phyloP scores from a whole-genome alignment of 2,329 filamentous ascomycete genomes.

The Pseudocercospora fijiensis region DNA sequence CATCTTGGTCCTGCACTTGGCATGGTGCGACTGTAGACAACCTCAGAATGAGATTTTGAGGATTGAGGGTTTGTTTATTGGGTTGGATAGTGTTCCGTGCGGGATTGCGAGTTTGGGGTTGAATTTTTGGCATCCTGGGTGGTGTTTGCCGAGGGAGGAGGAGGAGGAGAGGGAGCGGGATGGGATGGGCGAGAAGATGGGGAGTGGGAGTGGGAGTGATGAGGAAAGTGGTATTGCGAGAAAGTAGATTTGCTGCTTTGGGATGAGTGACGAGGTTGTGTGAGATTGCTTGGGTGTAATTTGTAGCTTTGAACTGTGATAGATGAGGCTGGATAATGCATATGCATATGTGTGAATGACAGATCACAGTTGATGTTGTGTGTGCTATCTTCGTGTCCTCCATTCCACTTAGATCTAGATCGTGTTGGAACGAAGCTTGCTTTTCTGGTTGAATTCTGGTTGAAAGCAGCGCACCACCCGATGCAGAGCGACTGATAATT shows the following conservation, averaged over 20 bases:
- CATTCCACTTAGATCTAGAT: neutral
- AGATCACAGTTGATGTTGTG: neutral
- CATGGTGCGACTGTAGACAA: neutral
- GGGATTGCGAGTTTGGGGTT: constrained; percentile 33
- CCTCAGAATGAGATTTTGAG: constrained; percentile 30
- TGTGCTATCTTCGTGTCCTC: neutral
- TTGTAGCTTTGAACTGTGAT: neutral
- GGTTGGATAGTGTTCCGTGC: constrained; percentile 38
- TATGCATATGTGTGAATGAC: too few species aligned
- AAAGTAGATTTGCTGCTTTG: too few species aligned
- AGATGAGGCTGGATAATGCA: too few species aligned
- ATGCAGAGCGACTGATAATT: constrained; percentile 1
- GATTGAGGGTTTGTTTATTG: constrained; percentile 32
- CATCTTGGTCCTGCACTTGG: neutral
- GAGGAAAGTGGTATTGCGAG: constrained; percentile 6
- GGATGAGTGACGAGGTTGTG: neutral
- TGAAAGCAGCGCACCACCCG: neutral
- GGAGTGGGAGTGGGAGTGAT: constrained; percentile 11
- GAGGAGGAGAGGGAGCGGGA: constrained; percentile 23
- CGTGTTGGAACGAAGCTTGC: constrained; percentile 4
- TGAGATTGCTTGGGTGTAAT: neutral
- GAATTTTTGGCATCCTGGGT: constrained; percentile 38
- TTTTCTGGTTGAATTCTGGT: too few species aligned
- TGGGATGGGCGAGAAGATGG: constrained; percentile 15
- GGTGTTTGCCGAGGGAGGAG: constrained; percentile 32